Evolutionary conservation across 805 yeast species (phyloP).

Genomic region (Pichia eremophila): DNA sequence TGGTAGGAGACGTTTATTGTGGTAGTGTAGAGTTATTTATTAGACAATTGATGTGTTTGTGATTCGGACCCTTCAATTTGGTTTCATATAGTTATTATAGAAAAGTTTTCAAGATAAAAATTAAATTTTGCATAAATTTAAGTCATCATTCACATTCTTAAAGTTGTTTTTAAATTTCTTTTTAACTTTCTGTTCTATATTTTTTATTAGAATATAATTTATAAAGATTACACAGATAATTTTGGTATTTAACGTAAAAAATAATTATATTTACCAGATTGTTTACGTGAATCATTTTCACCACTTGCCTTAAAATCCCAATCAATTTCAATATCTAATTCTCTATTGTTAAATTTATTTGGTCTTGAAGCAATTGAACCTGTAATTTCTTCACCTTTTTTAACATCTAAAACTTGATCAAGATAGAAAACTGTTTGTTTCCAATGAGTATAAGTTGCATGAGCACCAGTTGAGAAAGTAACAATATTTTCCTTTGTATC

Average conservation of each 20-base stretch:
- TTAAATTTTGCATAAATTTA: no score
- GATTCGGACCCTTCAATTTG: no score
- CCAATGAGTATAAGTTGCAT: conserved; percentile 94
- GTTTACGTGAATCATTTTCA: conserved; percentile 35
- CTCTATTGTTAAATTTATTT: conserved; percentile 72
- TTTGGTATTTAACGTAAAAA: conserved; percentile 30
- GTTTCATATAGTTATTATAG: no score
- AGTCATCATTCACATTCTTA: no score
- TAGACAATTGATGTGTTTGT: no score
- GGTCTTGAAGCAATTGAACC: conserved; percentile 74
- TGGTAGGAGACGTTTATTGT: no score
- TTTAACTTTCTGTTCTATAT: no score
- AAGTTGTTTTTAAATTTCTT: no score
- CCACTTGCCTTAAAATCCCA: conserved; percentile 43
- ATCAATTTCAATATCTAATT: conserved; percentile 68
- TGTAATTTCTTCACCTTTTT: conserved; percentile 64
- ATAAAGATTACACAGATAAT: no score
- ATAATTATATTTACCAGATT: conserved; percentile 52
- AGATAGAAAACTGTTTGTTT: conserved; percentile 94
- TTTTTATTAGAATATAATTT: no score
- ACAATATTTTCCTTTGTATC: conserved; percentile 46
- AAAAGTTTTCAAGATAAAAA: no score
- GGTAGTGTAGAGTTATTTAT: no score
- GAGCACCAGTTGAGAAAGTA: conserved; percentile 88
- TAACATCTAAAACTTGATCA: conserved; percentile 60